A percentile compares a stretch with the other conserved stretches of the same genome.
These are phyloP conservation scores for Fusarium sp. DNA, from an alignment of 2,329 filamentous ascomycete species.

Conservation along the genomic window DNA sequence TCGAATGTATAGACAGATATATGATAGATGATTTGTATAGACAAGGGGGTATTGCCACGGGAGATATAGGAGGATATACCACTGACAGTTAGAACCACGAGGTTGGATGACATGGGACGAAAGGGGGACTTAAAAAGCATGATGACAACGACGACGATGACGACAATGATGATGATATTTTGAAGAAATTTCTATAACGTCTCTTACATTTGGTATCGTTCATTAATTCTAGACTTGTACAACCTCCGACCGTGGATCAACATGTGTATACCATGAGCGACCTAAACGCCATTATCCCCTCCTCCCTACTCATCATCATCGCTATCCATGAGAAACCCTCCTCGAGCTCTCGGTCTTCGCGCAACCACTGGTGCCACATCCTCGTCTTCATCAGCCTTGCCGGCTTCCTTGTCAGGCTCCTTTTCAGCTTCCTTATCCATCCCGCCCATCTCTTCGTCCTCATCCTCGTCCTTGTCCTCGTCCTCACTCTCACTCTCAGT, in stretches of 20 bases:
- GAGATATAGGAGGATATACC: slow-evolving; percentile 21
- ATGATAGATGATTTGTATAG: background rate
- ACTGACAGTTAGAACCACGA: background rate
- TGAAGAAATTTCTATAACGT: background rate
- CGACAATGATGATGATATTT: background rate
- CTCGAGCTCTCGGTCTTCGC: slow-evolving; percentile 57
- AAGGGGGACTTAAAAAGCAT: background rate
- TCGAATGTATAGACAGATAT: slow-evolving; percentile 10
- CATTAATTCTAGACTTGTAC: slow-evolving; percentile 8
- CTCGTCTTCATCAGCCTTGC: slow-evolving; percentile 45
- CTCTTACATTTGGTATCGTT: slow-evolving; percentile 10
- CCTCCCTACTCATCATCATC: slow-evolving; percentile 57
- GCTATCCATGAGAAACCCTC: slow-evolving; percentile 68
- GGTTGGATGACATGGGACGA: background rate
- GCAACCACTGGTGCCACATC: slow-evolving; percentile 42
- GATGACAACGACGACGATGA: background rate
- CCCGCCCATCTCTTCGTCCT: slow-evolving; percentile 24
- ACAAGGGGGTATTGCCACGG: slow-evolving; percentile 1
- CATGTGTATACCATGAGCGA: background rate
- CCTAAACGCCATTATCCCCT: slow-evolving; percentile 23
- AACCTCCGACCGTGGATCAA: background rate
- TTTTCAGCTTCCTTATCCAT: slow-evolving; percentile 40
- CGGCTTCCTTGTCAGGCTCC: background rate
- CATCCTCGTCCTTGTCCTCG: background rate
- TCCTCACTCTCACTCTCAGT: slow-evolving; percentile 16